A percentile compares a stretch with the other conserved stretches of the same genome.
These are phyloP conservation scores for Juncus effusus DNA, from an alignment of 176 grass and related monocot genomes.

Conservation along the genomic window DNA sequence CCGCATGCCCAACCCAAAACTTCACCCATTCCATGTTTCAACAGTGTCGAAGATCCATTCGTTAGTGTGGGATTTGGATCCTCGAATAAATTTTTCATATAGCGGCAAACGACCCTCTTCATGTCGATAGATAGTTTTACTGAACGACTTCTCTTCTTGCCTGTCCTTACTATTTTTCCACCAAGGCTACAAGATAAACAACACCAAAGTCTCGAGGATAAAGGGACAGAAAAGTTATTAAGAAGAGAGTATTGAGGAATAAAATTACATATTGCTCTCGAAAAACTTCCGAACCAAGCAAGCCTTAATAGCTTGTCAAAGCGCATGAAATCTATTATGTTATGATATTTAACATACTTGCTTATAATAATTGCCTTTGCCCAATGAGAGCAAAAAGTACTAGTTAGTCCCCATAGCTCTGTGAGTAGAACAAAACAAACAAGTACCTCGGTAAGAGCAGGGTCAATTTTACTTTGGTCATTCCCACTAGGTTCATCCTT, in stretches of 20 bases:
- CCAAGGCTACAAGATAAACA: neutral
- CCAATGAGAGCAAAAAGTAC: constrained; percentile 20
- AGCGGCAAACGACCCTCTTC: neutral
- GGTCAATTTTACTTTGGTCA: neutral
- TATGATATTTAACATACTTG: neutral
- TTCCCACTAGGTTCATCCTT: neutral
- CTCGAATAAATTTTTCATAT: neutral
- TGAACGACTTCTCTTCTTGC: neutral
- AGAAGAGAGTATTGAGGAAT: constrained; percentile 5
- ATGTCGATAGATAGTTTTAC: neutral
- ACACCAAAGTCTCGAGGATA: neutral
- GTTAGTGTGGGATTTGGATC: neutral
- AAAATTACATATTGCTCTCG: neutral
- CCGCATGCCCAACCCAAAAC: neutral
- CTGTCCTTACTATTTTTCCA: neutral
- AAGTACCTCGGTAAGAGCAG: neutral
- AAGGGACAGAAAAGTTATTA: neutral
- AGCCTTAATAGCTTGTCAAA: neutral
- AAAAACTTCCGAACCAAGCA: neutral
- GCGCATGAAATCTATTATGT: neutral
- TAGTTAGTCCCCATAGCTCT: neutral
- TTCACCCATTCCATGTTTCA: neutral
- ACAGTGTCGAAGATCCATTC: neutral
- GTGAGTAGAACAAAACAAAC: neutral
- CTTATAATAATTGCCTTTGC: neutral